Evolutionary conservation across 495 filamentous ascomycete species (phyloP).

Genomic region (Trichoderma erinaceum): DNA sequence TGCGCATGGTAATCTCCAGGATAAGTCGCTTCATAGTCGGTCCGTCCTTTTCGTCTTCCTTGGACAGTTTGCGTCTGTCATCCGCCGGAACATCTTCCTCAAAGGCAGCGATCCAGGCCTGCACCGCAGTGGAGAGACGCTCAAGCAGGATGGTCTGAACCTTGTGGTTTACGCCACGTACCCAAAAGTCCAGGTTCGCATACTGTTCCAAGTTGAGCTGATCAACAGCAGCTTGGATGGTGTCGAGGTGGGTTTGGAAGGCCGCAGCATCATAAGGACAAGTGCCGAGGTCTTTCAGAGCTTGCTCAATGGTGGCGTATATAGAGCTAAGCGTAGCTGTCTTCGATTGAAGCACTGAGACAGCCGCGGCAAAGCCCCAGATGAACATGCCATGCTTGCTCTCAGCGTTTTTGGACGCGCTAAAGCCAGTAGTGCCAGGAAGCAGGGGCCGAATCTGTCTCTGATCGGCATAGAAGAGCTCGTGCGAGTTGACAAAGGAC

Average conservation of each 20-base stretch:
- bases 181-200: constrained; percentile 84
- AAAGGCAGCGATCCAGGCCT: constrained; percentile 79
- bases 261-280: constrained; percentile 71
- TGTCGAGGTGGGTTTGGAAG: constrained; percentile 74
- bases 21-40: constrained; percentile 63
- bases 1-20: constrained; percentile 92
- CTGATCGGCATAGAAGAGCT: constrained; percentile 58
- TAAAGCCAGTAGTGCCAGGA: constrained; percentile 53
- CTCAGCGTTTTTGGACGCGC: constrained; percentile 55
- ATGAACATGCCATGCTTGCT: constrained; percentile 96
- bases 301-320: constrained; percentile 75
- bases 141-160: constrained; percentile 71
- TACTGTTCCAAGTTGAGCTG: constrained; percentile 94
- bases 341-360: constrained; percentile 81
- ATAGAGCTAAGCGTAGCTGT: constrained; percentile 69
- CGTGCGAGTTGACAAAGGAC: constrained; percentile 93
- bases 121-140: constrained; percentile 72
- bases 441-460: constrained; percentile 55
- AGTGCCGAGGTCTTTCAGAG: constrained; percentile 71
- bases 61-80: constrained; percentile 35
- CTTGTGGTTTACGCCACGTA: constrained; percentile 71
- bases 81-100: constrained; percentile 53
- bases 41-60: constrained; percentile 37
- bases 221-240: constrained; percentile 83
- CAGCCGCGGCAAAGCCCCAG: constrained; percentile 78